Conservation (phyloP, 2,329 filamentous ascomycete species). For the Xenoacremonium recifei region DNA sequence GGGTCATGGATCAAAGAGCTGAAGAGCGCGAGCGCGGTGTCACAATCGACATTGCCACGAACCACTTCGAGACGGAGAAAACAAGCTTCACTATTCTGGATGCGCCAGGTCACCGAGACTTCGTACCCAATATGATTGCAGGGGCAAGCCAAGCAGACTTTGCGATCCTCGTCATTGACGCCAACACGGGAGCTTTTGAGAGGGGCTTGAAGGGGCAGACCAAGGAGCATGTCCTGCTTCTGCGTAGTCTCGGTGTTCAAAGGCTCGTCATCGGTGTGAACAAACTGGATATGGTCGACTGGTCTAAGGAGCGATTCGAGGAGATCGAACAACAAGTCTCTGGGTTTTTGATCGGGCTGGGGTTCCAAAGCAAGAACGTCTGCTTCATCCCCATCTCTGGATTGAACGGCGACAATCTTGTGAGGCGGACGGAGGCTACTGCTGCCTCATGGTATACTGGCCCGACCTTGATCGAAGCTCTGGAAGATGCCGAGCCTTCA, state of each 20-base stretch:
- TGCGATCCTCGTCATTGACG: slow-evolving; percentile 90
- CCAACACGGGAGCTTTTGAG: slow-evolving; percentile 87
- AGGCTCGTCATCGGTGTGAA: slow-evolving; percentile 89
- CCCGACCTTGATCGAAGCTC: slow-evolving; percentile 74
- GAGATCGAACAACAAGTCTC: slow-evolving; percentile 82
- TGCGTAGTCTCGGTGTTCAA: slow-evolving; percentile 88
- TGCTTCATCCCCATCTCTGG: slow-evolving; percentile 89
- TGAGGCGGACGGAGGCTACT: slow-evolving; percentile 52
- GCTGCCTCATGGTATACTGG: slow-evolving; percentile 77
- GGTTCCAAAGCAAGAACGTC: slow-evolving; percentile 78
- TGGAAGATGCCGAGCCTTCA: slow-evolving; percentile 79
- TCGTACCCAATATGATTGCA: slow-evolving; percentile 98
- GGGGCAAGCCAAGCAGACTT: slow-evolving; percentile 95
- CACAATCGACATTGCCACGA: slow-evolving; percentile 94
- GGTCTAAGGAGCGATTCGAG: slow-evolving; percentile 79
- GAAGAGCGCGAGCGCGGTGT: slow-evolving; percentile 90
- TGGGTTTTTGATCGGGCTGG: slow-evolving; percentile 77
- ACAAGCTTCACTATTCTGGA: slow-evolving; percentile 93
- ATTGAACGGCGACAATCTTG: slow-evolving; percentile 84
- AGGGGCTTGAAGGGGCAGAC: slow-evolving; percentile 92
- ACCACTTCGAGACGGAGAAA: slow-evolving; percentile 85
- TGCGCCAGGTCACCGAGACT: slow-evolving; percentile 91
- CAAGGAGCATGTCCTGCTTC: slow-evolving; percentile 84
- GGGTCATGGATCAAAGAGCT: slow-evolving; percentile 89
- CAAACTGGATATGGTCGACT: slow-evolving; percentile 85